Conservation (phyloP, 2,329 filamentous ascomycete genomes). For the Epichloe gansuensis region DNA sequence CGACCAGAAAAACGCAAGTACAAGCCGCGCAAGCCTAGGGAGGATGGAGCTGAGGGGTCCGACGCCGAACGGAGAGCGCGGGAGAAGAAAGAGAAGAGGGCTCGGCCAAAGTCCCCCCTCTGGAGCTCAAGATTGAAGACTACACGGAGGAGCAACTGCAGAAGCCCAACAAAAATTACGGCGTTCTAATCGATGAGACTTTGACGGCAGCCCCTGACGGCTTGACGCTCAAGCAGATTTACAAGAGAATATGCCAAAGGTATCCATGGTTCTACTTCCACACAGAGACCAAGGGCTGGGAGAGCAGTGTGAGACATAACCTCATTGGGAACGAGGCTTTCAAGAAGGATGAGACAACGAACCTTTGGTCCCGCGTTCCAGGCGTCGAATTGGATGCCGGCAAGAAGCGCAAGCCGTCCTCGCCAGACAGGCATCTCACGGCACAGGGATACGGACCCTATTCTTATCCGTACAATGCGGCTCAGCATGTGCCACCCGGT, state of each 20-base stretch:
- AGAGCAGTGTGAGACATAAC: slow-evolving; percentile 53
- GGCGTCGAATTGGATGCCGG: slow-evolving; percentile 48
- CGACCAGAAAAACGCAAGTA: slow-evolving; percentile 54
- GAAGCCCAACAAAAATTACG: slow-evolving; percentile 52
- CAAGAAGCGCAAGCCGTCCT: slow-evolving; percentile 45
- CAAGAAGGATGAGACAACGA: slow-evolving; percentile 43
- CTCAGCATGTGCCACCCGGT: slow-evolving; percentile 23
- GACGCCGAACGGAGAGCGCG: slow-evolving; percentile 43
- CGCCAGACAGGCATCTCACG: slow-evolving; percentile 36
- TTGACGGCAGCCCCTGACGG: slow-evolving; percentile 41
- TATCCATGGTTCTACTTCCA: slow-evolving; percentile 50
- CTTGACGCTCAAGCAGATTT: slow-evolving; percentile 48
- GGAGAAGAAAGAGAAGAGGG: slow-evolving; percentile 49
- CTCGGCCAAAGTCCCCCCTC: slow-evolving; percentile 47
- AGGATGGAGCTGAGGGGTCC: slow-evolving; percentile 42
- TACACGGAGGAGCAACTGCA: slow-evolving; percentile 46
- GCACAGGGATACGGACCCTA: slow-evolving; percentile 26
- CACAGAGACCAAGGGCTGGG: slow-evolving; percentile 53
- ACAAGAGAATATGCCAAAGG: slow-evolving; percentile 45
- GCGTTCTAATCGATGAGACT: slow-evolving; percentile 48
- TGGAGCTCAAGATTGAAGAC: slow-evolving; percentile 41
- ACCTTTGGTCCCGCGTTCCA: slow-evolving; percentile 45
- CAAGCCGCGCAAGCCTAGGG: slow-evolving; percentile 47
- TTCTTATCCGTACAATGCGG: slow-evolving; percentile 21
- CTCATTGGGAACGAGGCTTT: slow-evolving; percentile 51